phyloP scores from a whole-genome alignment of 306 rosid species.

The Lagenaria siceraria region DNA sequence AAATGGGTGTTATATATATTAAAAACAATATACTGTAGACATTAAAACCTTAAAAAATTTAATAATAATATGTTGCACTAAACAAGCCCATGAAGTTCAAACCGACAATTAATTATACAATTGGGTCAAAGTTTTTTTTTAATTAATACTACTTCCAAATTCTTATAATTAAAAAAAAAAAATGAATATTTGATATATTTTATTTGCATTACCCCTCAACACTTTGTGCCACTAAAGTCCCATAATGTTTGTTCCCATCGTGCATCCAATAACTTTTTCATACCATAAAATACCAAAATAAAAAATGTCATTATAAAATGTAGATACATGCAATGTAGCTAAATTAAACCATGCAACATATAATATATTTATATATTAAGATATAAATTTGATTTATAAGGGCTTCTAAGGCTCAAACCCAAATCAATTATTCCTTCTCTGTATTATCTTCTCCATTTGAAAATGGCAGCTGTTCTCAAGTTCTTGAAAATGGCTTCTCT shows the following conservation, averaged over 20 bases:
- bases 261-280: neutral
- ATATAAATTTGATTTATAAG: neutral
- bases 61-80: neutral
- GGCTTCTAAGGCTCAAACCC: neutral
- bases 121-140: neutral
- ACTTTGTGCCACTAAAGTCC: neutral
- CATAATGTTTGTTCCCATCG: neutral
- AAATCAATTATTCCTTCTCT: neutral
- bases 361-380: neutral
- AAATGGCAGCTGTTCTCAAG: no score
- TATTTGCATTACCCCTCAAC: neutral
- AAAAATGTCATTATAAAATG: neutral
- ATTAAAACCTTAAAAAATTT: no score
- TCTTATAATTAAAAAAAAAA: neutral
- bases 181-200: neutral
- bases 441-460: neutral
- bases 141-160: neutral
- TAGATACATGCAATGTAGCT: neutral
- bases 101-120: no score
- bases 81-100: neutral
- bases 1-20: no score
- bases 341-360: neutral
- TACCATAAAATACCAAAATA: neutral
- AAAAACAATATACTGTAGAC: no score
- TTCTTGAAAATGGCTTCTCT: neutral